These are phyloP conservation scores for Suillus plorans DNA, from an alignment of 768 basidiomycete species.

Conservation along the genomic window DNA sequence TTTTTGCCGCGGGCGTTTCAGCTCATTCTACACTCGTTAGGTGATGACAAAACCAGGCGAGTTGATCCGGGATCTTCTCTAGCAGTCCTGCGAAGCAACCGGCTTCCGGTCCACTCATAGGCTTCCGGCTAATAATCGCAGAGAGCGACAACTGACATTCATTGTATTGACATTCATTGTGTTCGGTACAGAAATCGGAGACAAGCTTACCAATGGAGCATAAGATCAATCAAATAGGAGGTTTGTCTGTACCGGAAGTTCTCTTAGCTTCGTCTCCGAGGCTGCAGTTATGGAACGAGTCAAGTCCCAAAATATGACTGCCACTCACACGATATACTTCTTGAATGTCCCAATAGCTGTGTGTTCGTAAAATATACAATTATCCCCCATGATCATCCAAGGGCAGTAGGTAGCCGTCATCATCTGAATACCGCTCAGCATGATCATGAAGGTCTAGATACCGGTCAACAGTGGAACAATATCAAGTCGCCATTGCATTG, in stretches of 20 bases:
- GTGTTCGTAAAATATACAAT: not conserved
- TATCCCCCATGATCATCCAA: not conserved
- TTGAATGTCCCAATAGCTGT: conserved; percentile 16
- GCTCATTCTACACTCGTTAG: conserved; percentile 9
- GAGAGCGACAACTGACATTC: not conserved
- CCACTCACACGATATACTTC: conserved; percentile 11
- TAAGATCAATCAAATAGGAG: not conserved
- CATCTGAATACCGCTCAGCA: not conserved
- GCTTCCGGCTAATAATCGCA: not conserved
- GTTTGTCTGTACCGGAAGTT: not conserved
- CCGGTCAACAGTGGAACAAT: not conserved
- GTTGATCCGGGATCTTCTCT: not conserved
- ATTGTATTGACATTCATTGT: too few species aligned
- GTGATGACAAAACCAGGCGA: not conserved
- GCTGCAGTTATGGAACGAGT: not conserved
- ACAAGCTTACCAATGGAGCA: not conserved
- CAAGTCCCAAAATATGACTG: not conserved
- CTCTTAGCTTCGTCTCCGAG: not conserved
- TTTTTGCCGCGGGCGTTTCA: conserved; percentile 17
- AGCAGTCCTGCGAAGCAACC: not conserved
- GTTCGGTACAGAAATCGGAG: not conserved
- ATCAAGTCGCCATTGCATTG: not conserved
- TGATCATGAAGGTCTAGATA: not conserved
- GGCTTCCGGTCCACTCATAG: not conserved
- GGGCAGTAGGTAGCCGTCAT: not conserved